Percentiles rank a stretch among this genome's conserved stretches.
phyloP scores from a whole-genome alignment of 176 grass and related monocot genomes.

The Eragrostis curvula region DNA sequence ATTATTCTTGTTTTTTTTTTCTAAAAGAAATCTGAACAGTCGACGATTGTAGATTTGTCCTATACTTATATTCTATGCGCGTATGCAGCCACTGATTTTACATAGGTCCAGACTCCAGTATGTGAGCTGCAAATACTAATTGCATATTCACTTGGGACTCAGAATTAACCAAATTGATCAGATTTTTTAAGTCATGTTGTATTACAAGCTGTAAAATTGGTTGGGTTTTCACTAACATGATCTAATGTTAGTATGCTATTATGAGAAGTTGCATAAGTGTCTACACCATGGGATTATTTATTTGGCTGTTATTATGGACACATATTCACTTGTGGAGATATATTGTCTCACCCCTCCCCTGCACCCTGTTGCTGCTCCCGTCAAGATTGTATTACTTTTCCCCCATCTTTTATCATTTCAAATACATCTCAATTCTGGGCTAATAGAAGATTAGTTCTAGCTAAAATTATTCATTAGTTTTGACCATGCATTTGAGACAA shows the following conservation, averaged over 20 bases:
- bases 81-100: not conserved
- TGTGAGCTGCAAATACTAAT: not conserved
- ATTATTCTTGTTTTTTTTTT: not conserved
- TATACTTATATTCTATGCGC: not conserved
- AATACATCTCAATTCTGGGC: not conserved
- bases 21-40: not conserved
- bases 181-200: not conserved
- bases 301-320: not conserved
- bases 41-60: not conserved
- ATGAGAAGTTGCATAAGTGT: not conserved
- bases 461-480: not conserved
- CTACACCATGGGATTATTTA: not conserved
- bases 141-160: not conserved
- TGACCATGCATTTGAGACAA: not conserved
- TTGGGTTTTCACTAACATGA: not conserved
- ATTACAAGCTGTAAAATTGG: not conserved
- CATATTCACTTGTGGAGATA: not conserved
- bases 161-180: not conserved
- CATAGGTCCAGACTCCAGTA: not conserved
- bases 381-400: not conserved
- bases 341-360: too few species aligned
- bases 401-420: slow-evolving; percentile 28
- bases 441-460: not conserved
- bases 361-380: not conserved
- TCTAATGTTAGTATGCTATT: slow-evolving; percentile 1